Base-by-base conservation (phyloP, 2,329 filamentous ascomycete species). In the Didymella exigua region DNA sequence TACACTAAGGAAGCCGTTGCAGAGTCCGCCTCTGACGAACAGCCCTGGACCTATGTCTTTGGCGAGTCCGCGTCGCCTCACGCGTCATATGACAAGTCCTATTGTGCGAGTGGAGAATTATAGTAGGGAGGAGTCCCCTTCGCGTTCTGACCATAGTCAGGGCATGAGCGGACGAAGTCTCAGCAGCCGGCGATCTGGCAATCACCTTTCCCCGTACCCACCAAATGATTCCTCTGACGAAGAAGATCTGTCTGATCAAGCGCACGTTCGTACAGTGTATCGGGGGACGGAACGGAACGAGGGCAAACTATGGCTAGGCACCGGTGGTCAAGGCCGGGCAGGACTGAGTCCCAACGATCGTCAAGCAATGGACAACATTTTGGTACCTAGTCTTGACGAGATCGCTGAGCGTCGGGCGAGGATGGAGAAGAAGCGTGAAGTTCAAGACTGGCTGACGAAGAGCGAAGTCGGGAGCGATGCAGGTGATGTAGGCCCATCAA, bases 361-460 rank as follows among this genome's bases (percentile, higher is more conserved):
- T 38, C 75, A 73, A 26, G 60, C 67, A 27, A 65, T 79, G 58
- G 70, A 68, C 4, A 68, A 80, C 48, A 69, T 73, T 14, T 76
- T 75, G 40, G 73, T 82, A 4, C 76, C 75, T 13, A 84, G 77
- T 43, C 72, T 83, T 7, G 81, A 82, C 42, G 81, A 85, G 23
- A 71, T 83, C 43, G 76, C 79, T 42, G 72, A 78, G 37, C 72
- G 78, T 53, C 76, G 79, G 44, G 72, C 78, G 29, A 70, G 77
- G 27, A 75, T 78, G 3, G 79, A 83, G 45, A 83, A 79, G 62
- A 83, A 83, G 53, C 74, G 77, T 8, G 81, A 83, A 48, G 82
- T 86, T 29, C 75, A 77, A 46, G 73, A 77, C 19, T 86, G 83
- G 83, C 76, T 84, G 3, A 77, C 72, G 13, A 75, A 71, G 47